These are phyloP conservation scores for Solanum ahanhuiri DNA, from an alignment of 257 asterid species.

Conservation along the genomic window DNA sequence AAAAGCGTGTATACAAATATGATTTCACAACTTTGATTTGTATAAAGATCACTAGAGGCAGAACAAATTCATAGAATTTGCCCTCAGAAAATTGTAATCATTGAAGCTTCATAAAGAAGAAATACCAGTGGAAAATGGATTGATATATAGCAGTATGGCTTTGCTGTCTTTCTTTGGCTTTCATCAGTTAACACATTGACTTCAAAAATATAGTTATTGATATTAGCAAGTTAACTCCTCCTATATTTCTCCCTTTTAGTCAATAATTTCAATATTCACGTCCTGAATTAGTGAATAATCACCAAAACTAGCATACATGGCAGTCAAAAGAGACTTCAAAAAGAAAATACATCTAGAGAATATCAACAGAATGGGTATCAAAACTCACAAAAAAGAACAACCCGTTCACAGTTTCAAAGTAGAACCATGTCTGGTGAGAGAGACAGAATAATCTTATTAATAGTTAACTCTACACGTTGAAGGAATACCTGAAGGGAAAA, in stretches of 20 bases:
- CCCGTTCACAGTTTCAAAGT: not conserved
- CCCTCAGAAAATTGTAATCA: not conserved
- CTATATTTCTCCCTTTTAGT: not conserved
- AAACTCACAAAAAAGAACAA: not conserved
- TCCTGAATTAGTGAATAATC: not conserved
- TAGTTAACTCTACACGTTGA: constrained; percentile 10
- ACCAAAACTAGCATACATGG: not conserved
- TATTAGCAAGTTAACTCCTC: not conserved
- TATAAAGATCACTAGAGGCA: not conserved
- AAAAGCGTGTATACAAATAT: not conserved
- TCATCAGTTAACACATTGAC: not conserved
- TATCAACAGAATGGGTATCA: not conserved
- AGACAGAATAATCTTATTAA: not conserved
- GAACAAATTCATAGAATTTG: not conserved
- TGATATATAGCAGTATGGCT: not conserved
- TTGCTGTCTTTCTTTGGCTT: not conserved
- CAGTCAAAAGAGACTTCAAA: not conserved
- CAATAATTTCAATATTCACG: not conserved
- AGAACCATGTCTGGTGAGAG: not conserved
- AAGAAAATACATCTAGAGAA: not conserved
- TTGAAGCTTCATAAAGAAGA: not conserved
- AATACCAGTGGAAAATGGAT: not conserved
- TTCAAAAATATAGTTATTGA: not conserved
- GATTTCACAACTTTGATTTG: not conserved
- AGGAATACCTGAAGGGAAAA: not conserved